Conservation (phyloP, 768 basidiomycete genomes). For the Podaxis carcinomalis region DNA sequence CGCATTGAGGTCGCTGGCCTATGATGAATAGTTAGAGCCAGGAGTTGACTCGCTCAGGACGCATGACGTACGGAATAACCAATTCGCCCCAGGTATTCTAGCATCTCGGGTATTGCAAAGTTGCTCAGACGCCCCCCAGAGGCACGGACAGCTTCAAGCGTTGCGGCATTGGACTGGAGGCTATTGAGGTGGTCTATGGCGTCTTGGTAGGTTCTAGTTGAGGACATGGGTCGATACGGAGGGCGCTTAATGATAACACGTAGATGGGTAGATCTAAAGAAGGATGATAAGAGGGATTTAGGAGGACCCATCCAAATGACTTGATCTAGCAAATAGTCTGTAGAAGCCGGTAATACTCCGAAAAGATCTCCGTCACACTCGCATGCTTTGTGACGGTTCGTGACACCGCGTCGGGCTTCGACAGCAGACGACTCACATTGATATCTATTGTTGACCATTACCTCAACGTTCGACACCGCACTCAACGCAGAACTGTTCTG, state of each 20-base stretch:
- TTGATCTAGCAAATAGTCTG: slow-evolving; percentile 4
- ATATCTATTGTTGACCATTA: too few species aligned
- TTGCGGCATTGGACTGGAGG: slow-evolving; percentile 91
- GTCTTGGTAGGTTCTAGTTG: slow-evolving; percentile 63
- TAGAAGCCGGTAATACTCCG: not conserved
- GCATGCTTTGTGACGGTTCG: not conserved
- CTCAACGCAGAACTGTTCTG: not conserved
- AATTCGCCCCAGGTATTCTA: slow-evolving; percentile 83
- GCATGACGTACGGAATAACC: slow-evolving; percentile 69
- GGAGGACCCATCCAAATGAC: slow-evolving; percentile 13
- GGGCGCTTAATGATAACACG: slow-evolving; percentile 5
- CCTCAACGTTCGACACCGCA: not conserved
- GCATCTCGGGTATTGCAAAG: slow-evolving; percentile 81
- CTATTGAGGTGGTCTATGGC: slow-evolving; percentile 73
- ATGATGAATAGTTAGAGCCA: slow-evolving; percentile 15
- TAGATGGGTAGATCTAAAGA: slow-evolving; percentile 17
- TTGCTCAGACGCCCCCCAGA: slow-evolving; percentile 57
- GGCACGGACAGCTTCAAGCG: slow-evolving; percentile 77
- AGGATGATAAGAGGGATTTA: slow-evolving; percentile 23
- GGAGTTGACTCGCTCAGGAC: not conserved
- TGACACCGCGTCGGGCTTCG: not conserved
- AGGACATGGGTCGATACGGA: slow-evolving; percentile 39
- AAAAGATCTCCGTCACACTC: slow-evolving; percentile 3
- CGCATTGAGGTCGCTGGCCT: slow-evolving; percentile 81
- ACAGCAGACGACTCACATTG: too few species aligned